phyloP scores from a whole-genome alignment of 2,329 filamentous ascomycete genomes.

The Monosporascus sp. region DNA sequence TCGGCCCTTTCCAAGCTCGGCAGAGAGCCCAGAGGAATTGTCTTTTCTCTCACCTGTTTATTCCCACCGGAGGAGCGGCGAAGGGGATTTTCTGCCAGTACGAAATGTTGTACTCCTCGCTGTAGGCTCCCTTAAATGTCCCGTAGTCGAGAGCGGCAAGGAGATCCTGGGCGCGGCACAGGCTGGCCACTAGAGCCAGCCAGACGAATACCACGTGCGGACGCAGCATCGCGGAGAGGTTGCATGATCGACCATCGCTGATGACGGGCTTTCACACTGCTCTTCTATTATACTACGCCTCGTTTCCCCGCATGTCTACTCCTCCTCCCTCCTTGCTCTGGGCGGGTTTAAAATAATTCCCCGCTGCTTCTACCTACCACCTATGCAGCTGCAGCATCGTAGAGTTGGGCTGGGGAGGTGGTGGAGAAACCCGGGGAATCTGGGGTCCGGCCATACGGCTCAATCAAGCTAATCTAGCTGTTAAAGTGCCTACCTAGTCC shows the following conservation, averaged over 20 bases:
- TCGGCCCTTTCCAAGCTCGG: neutral
- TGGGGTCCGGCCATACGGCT: neutral
- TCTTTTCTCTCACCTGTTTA: slow-evolving; percentile 30
- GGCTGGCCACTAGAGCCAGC: slow-evolving; percentile 2
- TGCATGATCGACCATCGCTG: neutral
- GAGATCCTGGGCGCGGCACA: slow-evolving; percentile 19
- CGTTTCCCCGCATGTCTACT: neutral
- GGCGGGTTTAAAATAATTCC: neutral
- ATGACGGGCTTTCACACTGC: neutral
- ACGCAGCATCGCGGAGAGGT: neutral
- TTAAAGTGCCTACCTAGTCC: neutral
- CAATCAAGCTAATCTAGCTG: neutral
- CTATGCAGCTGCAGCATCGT: neutral
- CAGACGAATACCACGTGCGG: neutral
- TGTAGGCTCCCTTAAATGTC: slow-evolving; percentile 47
- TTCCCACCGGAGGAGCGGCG: slow-evolving; percentile 50
- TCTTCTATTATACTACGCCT: neutral
- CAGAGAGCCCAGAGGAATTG: too few relatives aligned
- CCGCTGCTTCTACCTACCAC: neutral
- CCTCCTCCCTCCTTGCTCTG: neutral
- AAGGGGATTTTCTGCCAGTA: slow-evolving; percentile 59
- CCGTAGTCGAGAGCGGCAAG: slow-evolving; percentile 41
- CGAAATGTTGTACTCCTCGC: slow-evolving; percentile 47
- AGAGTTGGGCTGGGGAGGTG: neutral
- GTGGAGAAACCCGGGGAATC: neutral